Evolutionary conservation across 768 basidiomycete genomes (phyloP), one percentile per base, ranked within the genome.

Genomic region (Trametes meyenii): DNA sequence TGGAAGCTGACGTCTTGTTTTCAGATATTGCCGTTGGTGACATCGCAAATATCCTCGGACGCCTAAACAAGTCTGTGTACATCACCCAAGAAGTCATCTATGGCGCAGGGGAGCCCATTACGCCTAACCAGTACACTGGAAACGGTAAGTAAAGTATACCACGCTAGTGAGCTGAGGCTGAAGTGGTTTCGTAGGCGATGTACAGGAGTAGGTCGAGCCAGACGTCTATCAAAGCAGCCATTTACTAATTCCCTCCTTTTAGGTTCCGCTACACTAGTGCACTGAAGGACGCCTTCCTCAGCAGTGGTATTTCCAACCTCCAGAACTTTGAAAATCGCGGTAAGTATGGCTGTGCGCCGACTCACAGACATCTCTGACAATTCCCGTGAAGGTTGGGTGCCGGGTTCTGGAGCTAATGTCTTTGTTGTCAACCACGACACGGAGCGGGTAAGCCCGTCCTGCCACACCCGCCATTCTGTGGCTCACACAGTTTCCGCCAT

Each of bases 361-460:
- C 13, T 29, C 29, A 44, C 4, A 29, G 17, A 17, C 40, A 24
- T 48, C 5, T 35, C 46, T 46, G 4, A 50, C 13, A 26, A 23
- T 3, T 50, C 19, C 24, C 3, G 5, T n/a, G 12, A 55, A 86
- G 85, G 85, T 2, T 90, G 86, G 87, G 75, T 88, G 1, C 44
- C 81, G 0, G 78, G 85, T 1, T 73, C 70, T 0, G 64, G 67
- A 16, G 87, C 87, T 0, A 89, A 89, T 63, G 81, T 85, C 7
- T 89, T 89, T 60, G 86, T 89, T 4, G 75, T 83, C 0, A 87
- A 89, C 66, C 88, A 89, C 58, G 88, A 89, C 64, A 89, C 87
- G 1, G 88, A 89, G 70, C 74, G 88, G 40, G 77, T 76, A 57
- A 52, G 76, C 64, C 6, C n/a, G 13, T 26, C 45, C 6, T 7